These are phyloP conservation scores for Phragmites australis DNA, from an alignment of 176 grass and related monocot species.

Conservation along the genomic window DNA sequence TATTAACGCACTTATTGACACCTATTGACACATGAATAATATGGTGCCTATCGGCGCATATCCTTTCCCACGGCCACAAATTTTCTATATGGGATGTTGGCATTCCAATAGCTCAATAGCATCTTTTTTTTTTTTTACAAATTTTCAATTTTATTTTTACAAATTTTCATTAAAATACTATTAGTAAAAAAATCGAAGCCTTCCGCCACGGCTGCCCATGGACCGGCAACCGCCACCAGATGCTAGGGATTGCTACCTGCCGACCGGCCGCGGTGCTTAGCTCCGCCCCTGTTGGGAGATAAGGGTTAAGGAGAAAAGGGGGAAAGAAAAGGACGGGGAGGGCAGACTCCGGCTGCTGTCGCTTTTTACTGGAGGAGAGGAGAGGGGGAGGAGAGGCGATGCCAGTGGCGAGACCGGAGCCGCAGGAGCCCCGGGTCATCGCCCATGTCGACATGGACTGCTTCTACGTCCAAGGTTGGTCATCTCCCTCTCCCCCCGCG, in stretches of 20 bases:
- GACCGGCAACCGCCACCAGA: background rate
- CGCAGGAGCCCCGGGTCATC: constrained; percentile 77
- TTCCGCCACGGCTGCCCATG: constrained; percentile 6
- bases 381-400: constrained; percentile 42
- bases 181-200: no score
- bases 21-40: no score
- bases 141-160: no score
- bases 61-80: no score
- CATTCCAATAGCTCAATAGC: no score
- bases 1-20: no score
- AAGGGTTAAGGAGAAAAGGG: background rate
- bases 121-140: no score
- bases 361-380: background rate
- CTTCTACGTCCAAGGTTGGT: constrained; percentile 99
- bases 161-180: no score
- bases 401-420: constrained; percentile 79
- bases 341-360: constrained; percentile 2
- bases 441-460: constrained; percentile 95
- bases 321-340: background rate
- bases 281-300: background rate
- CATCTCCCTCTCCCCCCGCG: background rate
- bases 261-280: background rate
- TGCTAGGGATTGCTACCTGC: background rate
- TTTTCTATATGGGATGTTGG: no score
- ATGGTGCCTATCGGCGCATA: no score